These are phyloP conservation scores for Rubroboletus satanas DNA, from an alignment of 768 basidiomycete species.

Conservation along the genomic window DNA sequence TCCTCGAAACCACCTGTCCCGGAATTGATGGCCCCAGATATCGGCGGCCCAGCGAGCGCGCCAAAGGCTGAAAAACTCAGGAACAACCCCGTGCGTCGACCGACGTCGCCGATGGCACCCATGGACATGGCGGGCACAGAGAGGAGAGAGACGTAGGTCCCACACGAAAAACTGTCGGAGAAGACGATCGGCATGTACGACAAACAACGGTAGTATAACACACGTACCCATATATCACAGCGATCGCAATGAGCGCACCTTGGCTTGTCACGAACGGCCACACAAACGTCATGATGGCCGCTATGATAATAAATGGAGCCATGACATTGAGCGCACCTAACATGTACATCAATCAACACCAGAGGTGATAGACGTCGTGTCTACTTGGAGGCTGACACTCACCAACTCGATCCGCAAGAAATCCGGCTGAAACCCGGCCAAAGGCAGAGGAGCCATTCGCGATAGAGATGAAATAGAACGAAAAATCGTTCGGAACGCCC, in stretches of 20 bases:
- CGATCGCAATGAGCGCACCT: constrained; percentile 46
- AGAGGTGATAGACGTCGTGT: background rate
- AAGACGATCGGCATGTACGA: background rate
- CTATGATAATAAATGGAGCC: constrained; percentile 54
- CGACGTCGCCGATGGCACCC: constrained; percentile 58
- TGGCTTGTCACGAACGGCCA: constrained; percentile 63
- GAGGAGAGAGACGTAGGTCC: constrained; percentile 57
- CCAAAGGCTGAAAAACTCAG: constrained; percentile 58
- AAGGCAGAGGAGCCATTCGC: constrained; percentile 63
- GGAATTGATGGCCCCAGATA: constrained; percentile 63
- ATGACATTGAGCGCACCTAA: constrained; percentile 66
- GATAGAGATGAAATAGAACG: constrained; percentile 65
- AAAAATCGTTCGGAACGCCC: constrained; percentile 47
- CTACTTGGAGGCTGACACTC: background rate
- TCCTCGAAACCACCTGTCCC: constrained; percentile 44
- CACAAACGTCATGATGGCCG: constrained; percentile 56
- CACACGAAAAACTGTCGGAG: constrained; percentile 49
- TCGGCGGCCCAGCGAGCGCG: constrained; percentile 65
- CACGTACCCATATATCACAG: constrained; percentile 61
- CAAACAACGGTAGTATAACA: accelerated
- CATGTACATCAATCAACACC: background rate
- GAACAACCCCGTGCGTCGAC: constrained; percentile 62
- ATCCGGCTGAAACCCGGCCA: constrained; percentile 55
- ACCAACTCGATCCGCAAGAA: constrained; percentile 55
- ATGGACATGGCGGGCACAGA: constrained; percentile 56